A percentile compares a stretch with the other conserved stretches of the same genome.
phyloP scores from a whole-genome alignment of 2,329 filamentous ascomycete species.

The Lasiodiplodia hormozganensis region DNA sequence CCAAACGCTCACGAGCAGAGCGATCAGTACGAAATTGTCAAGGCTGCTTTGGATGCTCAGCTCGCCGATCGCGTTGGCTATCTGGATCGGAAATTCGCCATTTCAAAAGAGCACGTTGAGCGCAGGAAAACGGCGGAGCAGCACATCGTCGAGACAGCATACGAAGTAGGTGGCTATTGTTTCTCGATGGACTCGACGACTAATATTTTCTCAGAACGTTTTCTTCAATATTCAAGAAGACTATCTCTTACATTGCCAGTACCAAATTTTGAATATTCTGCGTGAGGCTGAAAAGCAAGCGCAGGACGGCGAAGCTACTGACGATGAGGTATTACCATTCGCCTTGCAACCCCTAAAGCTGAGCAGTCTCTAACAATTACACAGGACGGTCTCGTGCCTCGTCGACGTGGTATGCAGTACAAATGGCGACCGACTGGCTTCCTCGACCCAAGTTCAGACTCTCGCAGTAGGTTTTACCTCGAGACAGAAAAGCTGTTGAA shows the following conservation, averaged over 20 bases:
- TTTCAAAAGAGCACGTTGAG: slow-evolving; percentile 47
- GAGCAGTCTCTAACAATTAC: neutral
- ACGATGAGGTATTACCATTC: slow-evolving; percentile 46
- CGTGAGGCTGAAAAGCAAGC: slow-evolving; percentile 41
- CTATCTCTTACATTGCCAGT: slow-evolving; percentile 46
- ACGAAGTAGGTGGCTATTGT: slow-evolving; percentile 39
- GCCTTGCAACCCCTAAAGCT: neutral
- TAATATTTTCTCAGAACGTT: slow-evolving; percentile 22
- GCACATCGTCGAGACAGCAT: slow-evolving; percentile 45
- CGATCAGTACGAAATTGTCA: slow-evolving; percentile 61
- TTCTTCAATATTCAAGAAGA: slow-evolving; percentile 37
- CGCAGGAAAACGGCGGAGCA: slow-evolving; percentile 44
- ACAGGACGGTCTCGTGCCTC: slow-evolving; percentile 45
- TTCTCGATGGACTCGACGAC: neutral
- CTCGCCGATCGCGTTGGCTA: slow-evolving; percentile 49
- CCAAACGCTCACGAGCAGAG: slow-evolving; percentile 61
- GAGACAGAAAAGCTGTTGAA: slow-evolving; percentile 47
- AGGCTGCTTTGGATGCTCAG: slow-evolving; percentile 59
- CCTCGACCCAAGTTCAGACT: slow-evolving; percentile 45
- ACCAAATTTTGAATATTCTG: slow-evolving; percentile 33
- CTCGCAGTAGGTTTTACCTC: slow-evolving; percentile 50
- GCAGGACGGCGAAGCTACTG: slow-evolving; percentile 41
- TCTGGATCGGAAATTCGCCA: slow-evolving; percentile 46
- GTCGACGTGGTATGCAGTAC: slow-evolving; percentile 34
- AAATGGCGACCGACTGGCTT: slow-evolving; percentile 38